Evolutionary conservation across 192 early-diverging fungal genomes (phyloP).

Genomic region (Coemansia asiatica): DNA sequence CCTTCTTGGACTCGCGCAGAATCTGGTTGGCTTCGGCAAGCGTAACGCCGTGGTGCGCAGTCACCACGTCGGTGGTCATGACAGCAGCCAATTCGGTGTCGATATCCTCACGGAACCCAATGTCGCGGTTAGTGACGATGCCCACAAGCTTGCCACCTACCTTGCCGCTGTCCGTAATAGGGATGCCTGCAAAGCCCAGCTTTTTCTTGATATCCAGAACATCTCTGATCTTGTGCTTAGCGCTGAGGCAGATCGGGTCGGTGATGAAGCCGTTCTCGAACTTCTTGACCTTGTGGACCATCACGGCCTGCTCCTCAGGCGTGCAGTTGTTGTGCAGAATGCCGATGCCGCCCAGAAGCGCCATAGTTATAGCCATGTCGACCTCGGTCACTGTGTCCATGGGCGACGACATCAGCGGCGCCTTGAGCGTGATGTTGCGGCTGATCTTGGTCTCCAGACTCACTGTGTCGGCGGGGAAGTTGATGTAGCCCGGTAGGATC

Average conservation of each 20-base stretch:
- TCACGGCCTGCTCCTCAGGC: conserved; percentile 92
- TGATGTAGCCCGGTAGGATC: conserved; percentile 93
- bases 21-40: conserved; percentile 87
- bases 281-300: conserved; percentile 97
- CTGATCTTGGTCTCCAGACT: conserved; percentile 84
- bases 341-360: conserved; percentile 91
- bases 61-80: conserved; percentile 90
- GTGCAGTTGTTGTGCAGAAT: conserved; percentile 98
- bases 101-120: conserved; percentile 84
- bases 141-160: conserved; percentile 87
- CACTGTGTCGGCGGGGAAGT: conserved; percentile 83
- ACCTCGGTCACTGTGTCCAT: conserved; percentile 99
- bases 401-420: conserved; percentile 91
- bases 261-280: conserved; percentile 99
- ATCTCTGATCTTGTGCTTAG: conserved; percentile 79
- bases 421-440: conserved; percentile 85
- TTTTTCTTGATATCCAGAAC: conserved; percentile 83
- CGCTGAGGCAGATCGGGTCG: conserved; percentile 85
- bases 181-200: conserved; percentile 94
- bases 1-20: conserved; percentile 86
- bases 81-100: conserved; percentile 66
- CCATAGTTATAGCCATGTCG: conserved; percentile 98
- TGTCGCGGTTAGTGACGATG: conserved; percentile 95
- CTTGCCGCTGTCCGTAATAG: conserved; percentile 90
- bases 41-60: conserved; percentile 85